A percentile compares a stretch with the other conserved stretches of the same genome.
phyloP scores from a whole-genome alignment of 2,329 filamentous ascomycete genomes.

The Dactylellina drechsleri region DNA sequence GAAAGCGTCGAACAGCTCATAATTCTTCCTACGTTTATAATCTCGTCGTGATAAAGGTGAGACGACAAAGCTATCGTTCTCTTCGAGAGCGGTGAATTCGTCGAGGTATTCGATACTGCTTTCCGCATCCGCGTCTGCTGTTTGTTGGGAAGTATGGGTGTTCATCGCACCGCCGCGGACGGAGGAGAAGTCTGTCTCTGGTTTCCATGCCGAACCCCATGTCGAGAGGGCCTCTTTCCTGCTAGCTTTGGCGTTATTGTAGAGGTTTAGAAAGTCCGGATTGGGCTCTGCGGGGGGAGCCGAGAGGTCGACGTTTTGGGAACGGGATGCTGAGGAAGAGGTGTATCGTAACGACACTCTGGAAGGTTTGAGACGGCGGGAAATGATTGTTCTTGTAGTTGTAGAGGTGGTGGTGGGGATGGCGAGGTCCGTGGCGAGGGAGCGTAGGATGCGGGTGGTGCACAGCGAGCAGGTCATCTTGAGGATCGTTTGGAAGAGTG shows the following conservation, averaged over 20 bases:
- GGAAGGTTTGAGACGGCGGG: not conserved
- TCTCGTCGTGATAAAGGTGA: not conserved
- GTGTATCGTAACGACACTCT: conserved; percentile 29
- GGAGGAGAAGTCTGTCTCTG: conserved; percentile 36
- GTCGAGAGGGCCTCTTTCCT: conserved; percentile 27
- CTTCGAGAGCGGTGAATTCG: conserved; percentile 13
- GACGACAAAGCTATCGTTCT: too few species aligned
- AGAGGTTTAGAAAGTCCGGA: conserved; percentile 36
- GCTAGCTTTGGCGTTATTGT: conserved; percentile 12
- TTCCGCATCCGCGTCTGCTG: too few species aligned
- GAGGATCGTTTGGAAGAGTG: not conserved
- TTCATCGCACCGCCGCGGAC: conserved; percentile 26
- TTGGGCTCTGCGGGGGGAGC: not conserved
- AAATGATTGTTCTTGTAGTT: conserved; percentile 13
- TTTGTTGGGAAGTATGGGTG: not conserved
- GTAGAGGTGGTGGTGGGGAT: conserved; percentile 10
- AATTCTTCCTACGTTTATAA: not conserved
- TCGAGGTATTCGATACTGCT: conserved; percentile 25
- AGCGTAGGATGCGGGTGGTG: conserved; percentile 48
- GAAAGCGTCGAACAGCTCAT: not conserved
- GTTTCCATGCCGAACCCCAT: conserved; percentile 40
- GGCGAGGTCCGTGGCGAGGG: conserved; percentile 33
- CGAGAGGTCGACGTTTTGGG: conserved; percentile 37
- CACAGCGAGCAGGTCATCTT: conserved; percentile 42
- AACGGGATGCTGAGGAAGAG: conserved; percentile 30